phyloP scores from a whole-genome alignment of 306 rosid genomes.

The Rosa lucieae region DNA sequence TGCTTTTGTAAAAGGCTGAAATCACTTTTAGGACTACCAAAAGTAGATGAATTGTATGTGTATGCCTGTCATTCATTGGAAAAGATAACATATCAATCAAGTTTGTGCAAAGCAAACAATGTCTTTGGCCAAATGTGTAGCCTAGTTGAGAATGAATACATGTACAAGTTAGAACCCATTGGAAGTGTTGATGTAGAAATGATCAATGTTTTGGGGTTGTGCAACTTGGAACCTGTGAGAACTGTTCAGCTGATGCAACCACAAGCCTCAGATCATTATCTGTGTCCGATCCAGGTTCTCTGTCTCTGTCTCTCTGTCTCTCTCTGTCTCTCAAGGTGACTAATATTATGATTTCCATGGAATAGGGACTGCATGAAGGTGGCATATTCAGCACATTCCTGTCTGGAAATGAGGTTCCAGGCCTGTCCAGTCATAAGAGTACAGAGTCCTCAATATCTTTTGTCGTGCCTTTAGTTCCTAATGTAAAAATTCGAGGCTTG shows the following conservation, averaged over 20 bases:
- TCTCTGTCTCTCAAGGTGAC: no score
- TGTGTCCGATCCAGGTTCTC: no score
- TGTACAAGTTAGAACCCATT: not conserved
- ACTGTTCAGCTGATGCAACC: not conserved
- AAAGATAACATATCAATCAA: not conserved
- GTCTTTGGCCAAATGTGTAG: not conserved
- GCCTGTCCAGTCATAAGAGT: not conserved
- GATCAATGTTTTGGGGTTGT: not conserved
- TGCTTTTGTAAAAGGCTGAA: not conserved
- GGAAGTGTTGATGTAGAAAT: not conserved
- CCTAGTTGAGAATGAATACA: not conserved
- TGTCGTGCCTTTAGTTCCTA: not conserved
- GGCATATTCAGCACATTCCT: not conserved
- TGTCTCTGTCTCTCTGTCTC: no score
- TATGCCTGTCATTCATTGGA: not conserved
- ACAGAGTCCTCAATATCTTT: not conserved
- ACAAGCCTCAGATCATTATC: not conserved
- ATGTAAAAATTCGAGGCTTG: not conserved
- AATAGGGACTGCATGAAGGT: not conserved
- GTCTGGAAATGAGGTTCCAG: not conserved
- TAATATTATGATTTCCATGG: not conserved
- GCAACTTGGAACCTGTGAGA: not conserved
- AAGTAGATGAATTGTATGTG: not conserved
- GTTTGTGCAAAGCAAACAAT: no score
- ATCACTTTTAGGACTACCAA: not conserved